Evolutionary conservation across 2,329 filamentous ascomycete species (phyloP), one percentile per base, ranked within the genome.

Genomic region (Colletotrichum magnum): DNA sequence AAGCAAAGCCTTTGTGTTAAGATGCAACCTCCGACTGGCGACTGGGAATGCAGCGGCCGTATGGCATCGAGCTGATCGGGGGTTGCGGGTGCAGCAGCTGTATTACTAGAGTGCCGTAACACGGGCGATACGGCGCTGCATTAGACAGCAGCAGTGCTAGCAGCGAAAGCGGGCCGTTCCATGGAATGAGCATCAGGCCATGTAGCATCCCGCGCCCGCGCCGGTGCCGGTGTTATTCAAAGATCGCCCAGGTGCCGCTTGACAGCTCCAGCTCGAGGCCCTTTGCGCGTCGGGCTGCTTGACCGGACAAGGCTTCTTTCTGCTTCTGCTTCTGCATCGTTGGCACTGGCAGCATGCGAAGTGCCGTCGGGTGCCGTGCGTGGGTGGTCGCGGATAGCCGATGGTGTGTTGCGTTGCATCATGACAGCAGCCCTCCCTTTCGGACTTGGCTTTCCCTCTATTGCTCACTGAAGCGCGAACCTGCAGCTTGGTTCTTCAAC

Each of bases 111-210:
- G 32, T 32, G 32, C 32, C 21, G 16, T 24, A 18, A 26, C 16
- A 24, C 43, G 54, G 41, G 56, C 24, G 32, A 4, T 24, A 65
- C 43, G 24, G 5, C 18, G 45, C 26, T 52, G 64, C 51, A 16
- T 65, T 36, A 36, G 9, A 36, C 3, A 16, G 60, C 50, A 61
- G 9, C 50, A 61, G 52, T 58, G 41, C 21, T 32, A 43, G 53
- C 18, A 26, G 53, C 61, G n/a, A 64, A 50, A 57, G 61, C 61
- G 61, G 66, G 66, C 66, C 66, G 61, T 65, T 43, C 66, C 66
- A 65, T 24, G 66, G 66, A 69, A 68, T 68, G 66, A 26, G 32
- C 61, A 56, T 59, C 61, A 43, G 66, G 45, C 59, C 41, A 65
- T 65, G 54, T 50, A 18, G 28, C 41, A 32, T 50, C 36, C 32